A percentile compares a stretch with the other conserved stretches of the same genome.
phyloP scores from a whole-genome alignment of 1,284 basidiomycete species.

The Leucoagaricus sp. region DNA sequence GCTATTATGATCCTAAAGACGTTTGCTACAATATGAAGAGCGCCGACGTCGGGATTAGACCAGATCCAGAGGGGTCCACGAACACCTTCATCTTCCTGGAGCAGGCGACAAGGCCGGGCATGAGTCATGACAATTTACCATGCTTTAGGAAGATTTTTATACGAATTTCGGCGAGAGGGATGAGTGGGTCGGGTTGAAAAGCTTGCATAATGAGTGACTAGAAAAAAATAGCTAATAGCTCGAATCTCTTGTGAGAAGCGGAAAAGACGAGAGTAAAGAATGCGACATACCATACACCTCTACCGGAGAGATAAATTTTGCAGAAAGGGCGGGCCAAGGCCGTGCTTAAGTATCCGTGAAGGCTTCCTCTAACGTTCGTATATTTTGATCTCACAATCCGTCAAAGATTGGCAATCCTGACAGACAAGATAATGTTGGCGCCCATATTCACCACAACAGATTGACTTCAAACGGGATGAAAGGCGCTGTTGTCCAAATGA shows the following conservation, averaged over 20 bases:
- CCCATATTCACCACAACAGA: no score
- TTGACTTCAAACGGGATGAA: no score
- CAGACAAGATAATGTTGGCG: no score
- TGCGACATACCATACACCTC: no score
- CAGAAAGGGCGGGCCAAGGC: no score
- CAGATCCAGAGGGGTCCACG: slow-evolving; percentile 9
- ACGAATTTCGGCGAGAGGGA: not conserved
- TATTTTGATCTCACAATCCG: no score
- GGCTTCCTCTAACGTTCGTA: no score
- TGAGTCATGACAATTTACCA: not conserved
- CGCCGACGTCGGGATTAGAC: not conserved
- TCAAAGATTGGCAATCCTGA: no score
- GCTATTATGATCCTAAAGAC: slow-evolving; percentile 2
- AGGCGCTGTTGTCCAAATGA: no score
- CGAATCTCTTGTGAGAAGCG: not conserved
- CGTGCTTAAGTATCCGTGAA: no score
- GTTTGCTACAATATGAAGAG: not conserved
- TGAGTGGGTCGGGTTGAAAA: not conserved
- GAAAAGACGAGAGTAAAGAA: not conserved
- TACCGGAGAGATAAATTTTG: no score
- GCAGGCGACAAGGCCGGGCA: not conserved
- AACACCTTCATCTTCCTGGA: slow-evolving; percentile 8
- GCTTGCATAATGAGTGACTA: not conserved
- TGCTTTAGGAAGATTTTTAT: not conserved
- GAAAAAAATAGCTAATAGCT: not conserved